Base-by-base conservation (phyloP, 1,139 yeast species). In the Nematodospora anomalae region DNA sequence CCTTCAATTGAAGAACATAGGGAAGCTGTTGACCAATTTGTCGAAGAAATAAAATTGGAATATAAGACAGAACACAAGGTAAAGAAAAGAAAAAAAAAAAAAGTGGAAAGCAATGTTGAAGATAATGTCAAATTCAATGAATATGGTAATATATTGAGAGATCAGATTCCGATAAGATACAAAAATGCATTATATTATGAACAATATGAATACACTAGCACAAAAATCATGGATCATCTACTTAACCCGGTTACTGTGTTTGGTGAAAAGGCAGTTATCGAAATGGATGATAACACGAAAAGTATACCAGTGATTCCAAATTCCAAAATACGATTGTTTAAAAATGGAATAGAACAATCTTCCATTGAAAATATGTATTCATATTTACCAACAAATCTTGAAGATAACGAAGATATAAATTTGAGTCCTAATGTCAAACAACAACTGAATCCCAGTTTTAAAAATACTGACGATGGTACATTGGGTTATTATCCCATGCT, bases 401-500 rank as follows among this genome's bases (percentile, higher is more conserved):
- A 57, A 32, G 55, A 56, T 35, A 24, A 23, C 9, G 64, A 61
- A 22, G 60, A 56, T 16, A 40, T 45, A 7, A 51, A 52, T 25
- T 35, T 59, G 16, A 48, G 50, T 2, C 50, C 49, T 24, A 71
- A 71, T 45, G 66, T 71, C 25, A 66, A 58, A 23, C 80, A 74
- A 45, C 70, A 65, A 56, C 76, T 63, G 46, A 67, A 76, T 33
- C 62, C 72, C n/a, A 64, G 62, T 25, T 76, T 71, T 50, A 64
- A 66, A 44, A 67, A 61, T 59, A 74, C 60, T 44, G 90, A 92
- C 55, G 97, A 92, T 55, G 96, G 95, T 1, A 68, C 79, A 32
- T 62, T 89, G 37, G 98, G 97, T 0, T 92, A 94, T 57, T 92
- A 80, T 59, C 98, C 98, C 1, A 87, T 90, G 64, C 69, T 88